Evolutionary conservation across 371 early-diverging fungal species (phyloP), one percentile per base, ranked within the genome.

Genomic region (Mucor sp.): DNA sequence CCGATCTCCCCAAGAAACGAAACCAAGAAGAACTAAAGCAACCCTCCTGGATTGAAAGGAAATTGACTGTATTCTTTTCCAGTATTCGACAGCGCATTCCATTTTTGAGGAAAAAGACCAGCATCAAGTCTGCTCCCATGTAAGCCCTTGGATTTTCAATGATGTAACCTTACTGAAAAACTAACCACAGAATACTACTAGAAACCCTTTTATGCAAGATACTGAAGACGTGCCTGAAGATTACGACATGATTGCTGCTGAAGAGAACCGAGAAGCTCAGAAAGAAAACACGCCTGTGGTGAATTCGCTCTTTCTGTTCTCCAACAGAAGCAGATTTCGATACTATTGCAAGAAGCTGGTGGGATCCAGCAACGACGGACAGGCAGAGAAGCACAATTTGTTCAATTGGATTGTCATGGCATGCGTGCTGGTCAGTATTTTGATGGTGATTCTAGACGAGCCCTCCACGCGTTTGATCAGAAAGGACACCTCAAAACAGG

Each of bases 331-430:
- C 64, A 35, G 69, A 17, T 56, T 80, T 27, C 72, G 83, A 17
- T 61, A 74, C 9, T 80, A 63, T 50, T 83, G 83, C 59, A 83
- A 80, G 30, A 60, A 62, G 4, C 43, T 83, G 19, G 78, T 74
- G 0, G 83, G 83, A 14, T 79, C 77, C 3, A 74, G 64, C 59
- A 57, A 62, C 2, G 72, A 79, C 19, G 76, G 79, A 2, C 74
- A 76, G 17, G 66, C 78, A 11, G 83, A 83, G 44, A 74, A 78
- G 30, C 75, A 69, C 5, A 80, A 79, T 27, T 11, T 79, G 2
- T 89, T 89, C 72, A 86, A 86, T 65, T 86, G 85, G 85, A 75
- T 87, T 21, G 86, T 89, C 17, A 86, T 86, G 80, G 61, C 70
- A 4, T 82, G 86, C 56, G 86, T 90, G 7, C n/a, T 87, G 6